These are phyloP conservation scores for Plantago major DNA, from an alignment of 257 asterid genomes.

Conservation along the genomic window DNA sequence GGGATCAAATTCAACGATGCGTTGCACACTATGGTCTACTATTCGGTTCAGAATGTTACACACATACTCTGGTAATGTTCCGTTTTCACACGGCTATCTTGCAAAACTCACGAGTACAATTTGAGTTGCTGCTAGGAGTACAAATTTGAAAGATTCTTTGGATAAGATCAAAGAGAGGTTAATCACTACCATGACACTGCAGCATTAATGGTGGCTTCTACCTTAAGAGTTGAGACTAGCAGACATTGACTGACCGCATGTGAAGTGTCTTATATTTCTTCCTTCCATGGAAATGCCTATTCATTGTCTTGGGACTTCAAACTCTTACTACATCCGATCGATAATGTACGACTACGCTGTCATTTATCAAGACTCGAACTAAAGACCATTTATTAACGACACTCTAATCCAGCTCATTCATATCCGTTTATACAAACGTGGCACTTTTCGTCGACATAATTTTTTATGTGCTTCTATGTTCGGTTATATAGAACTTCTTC, in stretches of 20 bases:
- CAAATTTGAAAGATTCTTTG: neutral
- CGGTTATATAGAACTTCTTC: no score
- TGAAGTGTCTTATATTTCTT: constrained; percentile 9
- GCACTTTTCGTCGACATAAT: no score
- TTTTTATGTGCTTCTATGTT: no score
- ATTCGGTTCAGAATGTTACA: constrained; percentile 14
- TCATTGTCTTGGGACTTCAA: no score
- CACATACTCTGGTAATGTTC: constrained; percentile 8
- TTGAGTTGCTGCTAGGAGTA: constrained; percentile 9
- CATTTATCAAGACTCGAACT: no score
- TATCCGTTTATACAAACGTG: no score
- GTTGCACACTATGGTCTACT: neutral
- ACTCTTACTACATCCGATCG: no score
- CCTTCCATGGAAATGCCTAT: neutral
- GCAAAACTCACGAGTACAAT: constrained; percentile 1
- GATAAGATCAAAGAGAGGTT: constrained; percentile 11
- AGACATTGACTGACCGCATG: constrained; percentile 22
- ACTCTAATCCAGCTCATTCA: no score
- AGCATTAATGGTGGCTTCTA: constrained; percentile 11
- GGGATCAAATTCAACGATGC: constrained; percentile 22
- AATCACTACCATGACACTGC: constrained; percentile 33
- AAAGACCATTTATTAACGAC: no score
- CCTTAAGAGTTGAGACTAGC: constrained; percentile 10
- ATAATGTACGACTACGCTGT: no score
- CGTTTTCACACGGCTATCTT: constrained; percentile 38